A percentile compares a stretch with the other conserved stretches of the same genome.
Evolutionary conservation across 106 monocot genomes (phyloP).

Genomic region (Alisma plantagoaquatica): DNA sequence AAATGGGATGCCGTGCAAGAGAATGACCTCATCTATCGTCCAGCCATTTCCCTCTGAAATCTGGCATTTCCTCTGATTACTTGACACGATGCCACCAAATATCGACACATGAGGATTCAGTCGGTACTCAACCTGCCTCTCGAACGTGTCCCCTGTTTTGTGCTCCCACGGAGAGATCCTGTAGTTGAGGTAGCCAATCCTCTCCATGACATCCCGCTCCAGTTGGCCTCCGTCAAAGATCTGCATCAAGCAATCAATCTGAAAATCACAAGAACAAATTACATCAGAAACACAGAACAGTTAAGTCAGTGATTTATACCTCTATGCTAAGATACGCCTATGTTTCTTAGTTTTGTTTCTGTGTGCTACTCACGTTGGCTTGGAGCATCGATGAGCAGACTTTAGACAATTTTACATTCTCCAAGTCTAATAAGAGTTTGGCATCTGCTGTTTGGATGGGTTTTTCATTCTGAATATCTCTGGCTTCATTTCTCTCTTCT

Average conservation of each 20-base stretch:
- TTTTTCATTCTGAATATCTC: conserved; percentile 34
- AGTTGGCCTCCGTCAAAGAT: conserved; percentile 49
- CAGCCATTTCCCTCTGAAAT: conserved; percentile 47
- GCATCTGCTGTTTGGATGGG: too few species aligned
- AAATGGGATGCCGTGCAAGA: conserved; percentile 41
- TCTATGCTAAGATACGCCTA: not conserved
- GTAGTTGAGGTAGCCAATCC: conserved; percentile 55
- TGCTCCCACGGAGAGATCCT: conserved; percentile 50
- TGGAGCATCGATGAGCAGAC: conserved; percentile 41
- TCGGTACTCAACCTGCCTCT: conserved; percentile 53
- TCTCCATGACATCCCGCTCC: conserved; percentile 59
- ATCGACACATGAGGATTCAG: conserved; percentile 37
- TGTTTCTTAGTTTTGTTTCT: not conserved
- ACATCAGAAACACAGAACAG: not conserved
- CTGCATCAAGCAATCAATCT: conserved; percentile 59
- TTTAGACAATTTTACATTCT: conserved; percentile 50
- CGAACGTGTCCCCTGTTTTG: conserved; percentile 34
- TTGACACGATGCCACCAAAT: conserved; percentile 48
- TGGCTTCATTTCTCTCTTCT: conserved; percentile 32
- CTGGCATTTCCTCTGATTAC: conserved; percentile 57
- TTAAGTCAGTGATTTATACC: not conserved
- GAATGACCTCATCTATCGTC: conserved; percentile 60
- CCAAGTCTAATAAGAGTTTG: conserved; percentile 44
- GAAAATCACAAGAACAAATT: not conserved
- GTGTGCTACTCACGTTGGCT: conserved; percentile 35